Base-by-base conservation (phyloP, 1,139 yeast genomes). In the Citeromyces siamensis region DNA sequence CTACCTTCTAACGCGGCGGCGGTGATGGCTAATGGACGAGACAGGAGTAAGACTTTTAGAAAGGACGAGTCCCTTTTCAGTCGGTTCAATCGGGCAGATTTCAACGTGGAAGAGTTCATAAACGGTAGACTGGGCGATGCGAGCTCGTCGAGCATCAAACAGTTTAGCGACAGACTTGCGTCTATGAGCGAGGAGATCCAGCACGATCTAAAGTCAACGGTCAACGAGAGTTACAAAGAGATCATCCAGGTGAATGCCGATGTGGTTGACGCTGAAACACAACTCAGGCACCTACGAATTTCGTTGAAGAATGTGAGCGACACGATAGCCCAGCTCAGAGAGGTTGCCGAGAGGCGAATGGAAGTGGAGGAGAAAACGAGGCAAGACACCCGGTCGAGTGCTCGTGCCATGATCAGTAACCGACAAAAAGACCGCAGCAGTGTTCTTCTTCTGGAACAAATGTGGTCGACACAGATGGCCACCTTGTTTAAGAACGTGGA, bases 401-500 rank as follows among this genome's bases (percentile, higher is more conserved):
- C 23, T 7, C 38, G 44, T 4, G 28, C 23, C 3, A 34, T 12
- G 21, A 3, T 42, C 43, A 29, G 38, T 16, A 37, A 40, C 20
- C 53, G 48, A 40, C 51, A 55, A 35, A 62, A 67, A 41, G 86
- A 80, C 50, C 59, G 93, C 35, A 72, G 82, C 37, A 77, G 88
- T 38, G 75, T 86, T 37, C 49, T 80, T 40, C 74, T 83, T 37
- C 62, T 84, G 42, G 93, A 82, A 52, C 77, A 73, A 49, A 70
- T 81, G 66, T 84, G 94, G 95, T 82, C 78, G 19, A 68, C 64
- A 37, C 88, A 84, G 49, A 63, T 88, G 49, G 74, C 71, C 39
- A 70, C 75, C 6, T 59, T 88, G 34, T 86, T 80, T 56, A 75
- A 77, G 46, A 84, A 81, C 43, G 94, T 88, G 8, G 96, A 88